Percentiles rank a stretch among this genome's conserved stretches.
phyloP scores from a whole-genome alignment of 129 eudicot species.

The Tagetes erecta region DNA sequence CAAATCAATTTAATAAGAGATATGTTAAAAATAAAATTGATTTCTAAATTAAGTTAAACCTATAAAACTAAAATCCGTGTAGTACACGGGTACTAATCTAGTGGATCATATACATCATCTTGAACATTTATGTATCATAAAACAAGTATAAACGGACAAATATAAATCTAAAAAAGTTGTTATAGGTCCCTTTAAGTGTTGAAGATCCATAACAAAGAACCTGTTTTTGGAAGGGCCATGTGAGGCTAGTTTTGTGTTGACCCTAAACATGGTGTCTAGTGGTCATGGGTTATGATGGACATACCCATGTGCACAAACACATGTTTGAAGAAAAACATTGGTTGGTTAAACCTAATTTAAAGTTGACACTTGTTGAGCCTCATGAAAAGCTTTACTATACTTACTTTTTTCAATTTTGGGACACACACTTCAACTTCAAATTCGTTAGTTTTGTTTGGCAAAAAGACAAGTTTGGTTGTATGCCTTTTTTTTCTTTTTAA shows the following conservation, averaged over 20 bases:
- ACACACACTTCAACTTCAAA: background rate
- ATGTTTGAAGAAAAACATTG: constrained; percentile 29
- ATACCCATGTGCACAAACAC: constrained; percentile 35
- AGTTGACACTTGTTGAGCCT: constrained; percentile 17
- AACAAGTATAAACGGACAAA: background rate
- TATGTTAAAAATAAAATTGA: too few relatives aligned
- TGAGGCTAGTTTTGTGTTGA: constrained; percentile 23
- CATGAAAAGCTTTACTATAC: constrained; percentile 7
- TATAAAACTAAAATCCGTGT: too few relatives aligned
- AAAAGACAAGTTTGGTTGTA: background rate
- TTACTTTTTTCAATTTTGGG: constrained; percentile 20
- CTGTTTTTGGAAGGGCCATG: constrained; percentile 31
- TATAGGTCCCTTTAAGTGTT: constrained; percentile 7
- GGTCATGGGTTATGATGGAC: constrained; percentile 16
- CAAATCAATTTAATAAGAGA: too few relatives aligned
- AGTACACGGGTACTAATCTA: too few relatives aligned
- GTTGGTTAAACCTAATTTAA: constrained; percentile 20
- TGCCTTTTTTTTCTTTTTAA: too few relatives aligned
- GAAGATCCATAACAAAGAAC: constrained; percentile 6
- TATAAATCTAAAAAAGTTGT: background rate
- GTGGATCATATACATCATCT: constrained; percentile 11
- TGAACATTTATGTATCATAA: background rate
- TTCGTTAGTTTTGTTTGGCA: background rate
- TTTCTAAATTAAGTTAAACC: too few relatives aligned
- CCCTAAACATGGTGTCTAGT: constrained; percentile 8